phyloP scores from a whole-genome alignment of 345 rosid species.

The Corchorus olitorius region DNA sequence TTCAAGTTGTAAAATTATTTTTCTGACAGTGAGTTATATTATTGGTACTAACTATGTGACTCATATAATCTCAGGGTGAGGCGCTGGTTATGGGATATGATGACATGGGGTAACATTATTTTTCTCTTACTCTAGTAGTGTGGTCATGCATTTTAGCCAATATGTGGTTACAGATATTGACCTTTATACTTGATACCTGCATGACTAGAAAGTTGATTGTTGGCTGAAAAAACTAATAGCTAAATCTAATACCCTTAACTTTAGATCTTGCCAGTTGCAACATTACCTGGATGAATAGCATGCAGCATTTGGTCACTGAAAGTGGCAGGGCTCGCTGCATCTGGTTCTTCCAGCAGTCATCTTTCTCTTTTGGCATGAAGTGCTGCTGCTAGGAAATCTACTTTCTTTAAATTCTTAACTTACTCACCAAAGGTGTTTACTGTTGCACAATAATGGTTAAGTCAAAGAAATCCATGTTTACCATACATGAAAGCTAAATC shows the following conservation, averaged over 20 bases:
- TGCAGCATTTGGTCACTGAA: background rate
- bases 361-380: background rate
- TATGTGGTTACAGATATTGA: background rate
- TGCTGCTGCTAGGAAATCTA: background rate
- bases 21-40: background rate
- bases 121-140: background rate
- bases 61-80: slow-evolving; percentile 75
- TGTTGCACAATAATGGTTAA: background rate
- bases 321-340: background rate
- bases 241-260: background rate
- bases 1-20: background rate
- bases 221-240: background rate
- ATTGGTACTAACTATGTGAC: slow-evolving; percentile 18
- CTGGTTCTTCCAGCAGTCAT: background rate
- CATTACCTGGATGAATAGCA: background rate
- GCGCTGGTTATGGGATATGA: slow-evolving; percentile 99
- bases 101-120: slow-evolving; percentile 76
- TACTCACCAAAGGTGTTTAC: background rate
- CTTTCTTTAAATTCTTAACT: background rate
- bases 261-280: background rate
- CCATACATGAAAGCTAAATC: background rate
- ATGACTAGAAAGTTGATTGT: slow-evolving; percentile 11
- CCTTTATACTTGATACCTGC: background rate
- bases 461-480: too few species aligned
- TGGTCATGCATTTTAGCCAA: background rate